Percentiles rank a stretch among this genome's conserved stretches.
Evolutionary conservation across 2,329 filamentous ascomycete species (phyloP).

Genomic region (Microcyclosporella mali): DNA sequence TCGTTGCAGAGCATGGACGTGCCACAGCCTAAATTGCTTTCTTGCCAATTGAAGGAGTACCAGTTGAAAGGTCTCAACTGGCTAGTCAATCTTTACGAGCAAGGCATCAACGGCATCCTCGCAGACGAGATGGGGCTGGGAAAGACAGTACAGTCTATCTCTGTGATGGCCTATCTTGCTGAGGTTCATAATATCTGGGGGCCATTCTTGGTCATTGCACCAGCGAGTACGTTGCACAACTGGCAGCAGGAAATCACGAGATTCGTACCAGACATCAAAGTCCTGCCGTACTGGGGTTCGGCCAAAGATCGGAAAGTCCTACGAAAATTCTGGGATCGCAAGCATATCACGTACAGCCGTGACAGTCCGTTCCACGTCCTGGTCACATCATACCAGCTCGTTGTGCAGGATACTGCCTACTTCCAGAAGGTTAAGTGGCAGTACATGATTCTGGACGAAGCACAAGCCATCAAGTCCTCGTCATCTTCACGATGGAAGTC

Average conservation of each 20-base stretch:
- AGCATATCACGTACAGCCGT: constrained; percentile 90
- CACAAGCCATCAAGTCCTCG: constrained; percentile 97
- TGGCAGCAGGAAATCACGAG: constrained; percentile 98
- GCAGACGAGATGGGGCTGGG: constrained; percentile 99
- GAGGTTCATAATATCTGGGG: constrained; percentile 98
- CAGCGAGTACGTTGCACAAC: constrained; percentile 93
- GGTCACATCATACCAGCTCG: constrained; percentile 93
- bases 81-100: constrained; percentile 97
- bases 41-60: constrained; percentile 94
- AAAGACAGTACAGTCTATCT: constrained; percentile 98
- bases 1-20: constrained; percentile 92
- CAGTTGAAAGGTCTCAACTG: constrained; percentile 98
- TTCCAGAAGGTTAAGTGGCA: constrained; percentile 99
- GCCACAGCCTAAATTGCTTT: constrained; percentile 87
- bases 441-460: constrained; percentile 99
- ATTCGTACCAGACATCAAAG: constrained; percentile 92
- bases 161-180: constrained; percentile 96
- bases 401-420: constrained; percentile 91
- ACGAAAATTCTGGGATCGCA: constrained; percentile 98
- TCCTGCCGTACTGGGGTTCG: constrained; percentile 94
- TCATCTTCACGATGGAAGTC: constrained; percentile 96
- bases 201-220: constrained; percentile 92
- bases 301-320: constrained; percentile 91
- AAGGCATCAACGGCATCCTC: constrained; percentile 98
- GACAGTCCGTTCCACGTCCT: constrained; percentile 94